Percentiles rank a stretch among this genome's conserved stretches.
phyloP scores from a whole-genome alignment of 768 basidiomycete species.

The Auricularia cornea region DNA sequence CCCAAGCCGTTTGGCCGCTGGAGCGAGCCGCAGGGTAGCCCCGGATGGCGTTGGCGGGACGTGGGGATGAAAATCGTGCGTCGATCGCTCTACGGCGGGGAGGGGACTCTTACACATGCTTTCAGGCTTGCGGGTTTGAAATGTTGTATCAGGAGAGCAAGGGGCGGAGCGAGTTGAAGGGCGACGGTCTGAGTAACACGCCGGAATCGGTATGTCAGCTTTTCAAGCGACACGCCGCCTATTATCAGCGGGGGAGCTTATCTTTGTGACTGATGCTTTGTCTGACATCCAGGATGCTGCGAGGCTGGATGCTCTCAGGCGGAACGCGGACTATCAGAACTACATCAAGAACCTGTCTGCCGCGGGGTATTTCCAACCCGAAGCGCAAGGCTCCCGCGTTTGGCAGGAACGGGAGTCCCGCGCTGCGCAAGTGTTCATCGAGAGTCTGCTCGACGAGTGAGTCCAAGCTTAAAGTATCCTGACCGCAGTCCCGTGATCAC shows the following conservation, averaged over 20 bases:
- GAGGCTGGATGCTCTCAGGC: constrained; percentile 56
- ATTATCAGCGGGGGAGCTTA: no score
- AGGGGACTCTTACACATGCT: no score
- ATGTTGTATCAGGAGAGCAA: constrained; percentile 89
- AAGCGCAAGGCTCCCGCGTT: constrained; percentile 64
- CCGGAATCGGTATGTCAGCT: constrained; percentile 23
- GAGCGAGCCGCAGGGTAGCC: constrained; percentile 50
- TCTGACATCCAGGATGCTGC: no score
- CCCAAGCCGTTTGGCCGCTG: constrained; percentile 82
- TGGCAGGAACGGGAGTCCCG: constrained; percentile 70
- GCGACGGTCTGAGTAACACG: constrained; percentile 36
- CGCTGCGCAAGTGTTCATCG: constrained; percentile 60
- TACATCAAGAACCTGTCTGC: constrained; percentile 61
- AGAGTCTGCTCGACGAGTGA: constrained; percentile 58
- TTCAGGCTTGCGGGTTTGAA: constrained; percentile 88
- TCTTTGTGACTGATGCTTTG: no score
- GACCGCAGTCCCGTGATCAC: background rate
- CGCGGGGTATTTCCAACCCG: constrained; percentile 69
- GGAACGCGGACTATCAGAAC: constrained; percentile 56
- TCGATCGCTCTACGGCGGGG: background rate
- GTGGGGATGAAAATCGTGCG: constrained; percentile 86
- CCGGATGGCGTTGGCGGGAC: constrained; percentile 72
- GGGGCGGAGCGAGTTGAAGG: constrained; percentile 34
- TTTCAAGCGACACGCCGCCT: no score
- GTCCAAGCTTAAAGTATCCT: constrained; percentile 15